A percentile compares a stretch with the other conserved stretches of the same genome.
These are phyloP conservation scores for Xerocomellus intermedius DNA, from an alignment of 768 basidiomycete species.

Conservation along the genomic window DNA sequence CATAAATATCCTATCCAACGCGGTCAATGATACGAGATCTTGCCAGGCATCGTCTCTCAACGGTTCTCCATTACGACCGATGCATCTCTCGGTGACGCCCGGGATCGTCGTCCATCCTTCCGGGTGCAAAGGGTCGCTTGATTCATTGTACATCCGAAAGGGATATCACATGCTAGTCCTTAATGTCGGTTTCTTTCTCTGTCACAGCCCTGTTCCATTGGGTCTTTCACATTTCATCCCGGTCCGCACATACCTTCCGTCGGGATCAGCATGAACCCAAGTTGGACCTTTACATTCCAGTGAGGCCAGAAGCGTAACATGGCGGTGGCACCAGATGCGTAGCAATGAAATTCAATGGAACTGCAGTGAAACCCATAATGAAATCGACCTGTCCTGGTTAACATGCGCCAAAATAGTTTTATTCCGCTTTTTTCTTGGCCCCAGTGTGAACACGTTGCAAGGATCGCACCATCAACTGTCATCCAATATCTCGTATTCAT, in stretches of 20 bases:
- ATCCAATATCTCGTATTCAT: slow-evolving; percentile 69
- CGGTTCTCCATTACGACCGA: not conserved
- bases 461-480: slow-evolving; percentile 23
- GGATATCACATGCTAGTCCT: not conserved
- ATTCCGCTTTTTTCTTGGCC: not conserved
- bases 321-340: not conserved
- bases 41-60: not conserved
- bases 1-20: slow-evolving; percentile 1
- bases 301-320: not conserved
- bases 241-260: not conserved
- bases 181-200: not conserved
- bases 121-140: not conserved
- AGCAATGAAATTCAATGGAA: not conserved
- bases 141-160: not conserved
- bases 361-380: not conserved
- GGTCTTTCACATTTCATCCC: not conserved
- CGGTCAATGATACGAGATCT: not conserved
- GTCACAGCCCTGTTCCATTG: too few relatives aligned
- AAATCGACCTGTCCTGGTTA: not conserved
- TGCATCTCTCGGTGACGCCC: not conserved
- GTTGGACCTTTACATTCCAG: not conserved
- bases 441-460: not conserved
- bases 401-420: not conserved
- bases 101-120: not conserved
- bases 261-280: slow-evolving; percentile 4